Evolutionary conservation across 225 moss, liverwort and hornwort species (phyloP), one percentile per base, ranked within the genome.

Genomic region (Neckera pumila): DNA sequence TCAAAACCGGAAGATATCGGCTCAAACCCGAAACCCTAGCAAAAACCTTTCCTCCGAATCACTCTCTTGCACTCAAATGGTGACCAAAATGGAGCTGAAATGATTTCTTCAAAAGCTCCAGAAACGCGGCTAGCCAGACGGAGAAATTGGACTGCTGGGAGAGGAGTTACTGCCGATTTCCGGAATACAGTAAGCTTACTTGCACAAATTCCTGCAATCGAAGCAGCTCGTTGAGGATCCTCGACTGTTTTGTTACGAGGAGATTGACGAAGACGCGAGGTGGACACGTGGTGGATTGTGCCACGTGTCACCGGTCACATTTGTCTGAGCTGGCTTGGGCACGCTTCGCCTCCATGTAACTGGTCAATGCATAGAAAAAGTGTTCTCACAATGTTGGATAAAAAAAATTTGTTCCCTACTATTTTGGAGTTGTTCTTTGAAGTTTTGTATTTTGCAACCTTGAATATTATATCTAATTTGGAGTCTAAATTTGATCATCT

Each of bases 351-450:
- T n/a, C n/a, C n/a, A n/a, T n/a, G n/a, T n/a, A n/a, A n/a, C n/a
- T n/a, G n/a, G n/a, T n/a, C n/a, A n/a, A n/a, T n/a, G n/a, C n/a
- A n/a, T n/a, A n/a, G n/a, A n/a, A n/a, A n/a, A n/a, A n/a, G n/a
- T n/a, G n/a, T n/a, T n/a, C n/a, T n/a, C n/a, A n/a, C n/a, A n/a
- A n/a, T n/a, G n/a, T 45, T 2, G 1, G 10, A 11, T 18, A 74
- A 74, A 31, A 7, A 31, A 74, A 74, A 73, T 47, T 74, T 47
- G 47, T 31, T 31, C 31, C 17, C 17, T 17, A 45, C 17, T 17
- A 45, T 17, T 43, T 30, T 3, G 3, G 5, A 28, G 10, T 72
- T 0, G 2, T 17, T 43, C 14, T 2, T 2, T 43, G 1, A 3
- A 45, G 17, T 28, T 73, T 28, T 72, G 10, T 43, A 27, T 15